phyloP scores from a whole-genome alignment of 1,284 basidiomycete genomes.

The Dichomitus squalens region DNA sequence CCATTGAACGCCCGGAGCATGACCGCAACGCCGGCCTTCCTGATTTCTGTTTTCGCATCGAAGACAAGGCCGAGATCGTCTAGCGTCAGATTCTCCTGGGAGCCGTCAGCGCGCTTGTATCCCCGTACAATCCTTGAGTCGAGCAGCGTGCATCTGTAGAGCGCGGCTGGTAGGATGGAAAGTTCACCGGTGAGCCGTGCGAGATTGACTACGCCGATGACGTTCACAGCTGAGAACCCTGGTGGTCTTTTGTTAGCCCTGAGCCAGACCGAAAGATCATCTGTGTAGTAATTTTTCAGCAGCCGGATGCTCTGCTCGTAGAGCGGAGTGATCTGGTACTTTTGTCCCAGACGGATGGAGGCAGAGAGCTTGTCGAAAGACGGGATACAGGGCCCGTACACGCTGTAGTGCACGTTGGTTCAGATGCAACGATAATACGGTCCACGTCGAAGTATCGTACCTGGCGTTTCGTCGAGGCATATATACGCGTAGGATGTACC shows the following conservation, averaged over 20 bases:
- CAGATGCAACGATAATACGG: too few species aligned
- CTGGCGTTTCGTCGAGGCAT: neutral
- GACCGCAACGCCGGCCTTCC: neutral
- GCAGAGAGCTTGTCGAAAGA: neutral
- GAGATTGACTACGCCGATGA: too few species aligned
- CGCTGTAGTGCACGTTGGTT: too few species aligned
- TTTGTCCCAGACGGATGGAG: neutral
- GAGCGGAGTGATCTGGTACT: neutral
- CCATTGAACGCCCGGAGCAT: too few species aligned
- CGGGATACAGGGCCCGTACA: neutral
- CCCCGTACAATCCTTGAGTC: neutral
- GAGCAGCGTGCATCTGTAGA: neutral
- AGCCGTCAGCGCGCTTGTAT: slow-evolving; percentile 1
- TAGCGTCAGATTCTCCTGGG: neutral
- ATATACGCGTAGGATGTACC: slow-evolving; percentile 1
- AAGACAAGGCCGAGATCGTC: slow-evolving; percentile 5
- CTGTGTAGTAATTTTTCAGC: too few species aligned
- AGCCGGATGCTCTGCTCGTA: too few species aligned
- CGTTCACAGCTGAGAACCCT: neutral
- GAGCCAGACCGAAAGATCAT: too few species aligned
- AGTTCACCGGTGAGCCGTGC: slow-evolving; percentile 2
- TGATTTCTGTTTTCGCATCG: neutral
- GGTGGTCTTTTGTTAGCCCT: neutral
- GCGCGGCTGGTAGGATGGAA: slow-evolving; percentile 1
- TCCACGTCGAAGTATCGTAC: too few species aligned